Evolutionary conservation across 106 monocot genomes (phyloP), one percentile per base, ranked within the genome.

Genomic region (Platanthera zijinensis): DNA sequence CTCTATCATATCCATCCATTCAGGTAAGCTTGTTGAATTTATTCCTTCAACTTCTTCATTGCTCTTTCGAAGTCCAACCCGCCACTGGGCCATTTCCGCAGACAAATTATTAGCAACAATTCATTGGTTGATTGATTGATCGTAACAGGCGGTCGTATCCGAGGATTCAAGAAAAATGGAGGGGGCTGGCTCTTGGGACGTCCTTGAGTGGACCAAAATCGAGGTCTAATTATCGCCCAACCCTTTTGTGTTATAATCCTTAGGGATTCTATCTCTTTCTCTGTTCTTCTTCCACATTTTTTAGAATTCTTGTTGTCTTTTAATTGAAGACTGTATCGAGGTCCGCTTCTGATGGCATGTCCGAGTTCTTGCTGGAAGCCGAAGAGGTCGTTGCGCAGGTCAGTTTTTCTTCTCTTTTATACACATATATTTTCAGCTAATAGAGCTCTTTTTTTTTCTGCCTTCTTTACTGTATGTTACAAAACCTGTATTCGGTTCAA

Each of bases 321-420:
- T 54, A 19, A 59, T 79, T 78, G 81, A 70, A 92, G 91, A 61
- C 80, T 13, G 69, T 84, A 72, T 81, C 86, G 7, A 80, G 87
- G 74, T 69, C 86, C 13, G 66, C 78, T 9, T 45, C 81, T 10
- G 80, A 90, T 67, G 86, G 81, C 71, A 64, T 95, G 88, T 50
- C 80, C 1, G 86, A 92, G 12, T 90, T 92, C 76, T 85, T 95
- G 53, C 70, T 95, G 50, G 90, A 95, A 82, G 95, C 82, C 30
- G 92, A 95, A 82, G 86, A 92, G 62, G 89, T 95, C 25, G 64
- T 90, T 70, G 84, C 71, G 28, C 91, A 92, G 84, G 95, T 95
- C 17, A 56, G 14, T 8, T 17, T 21, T 49, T 45, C 50, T 53
- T 66, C 28, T 1, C 22, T 64, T 66, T 66, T 30, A 6, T 66